phyloP scores from a whole-genome alignment of 2,329 filamentous ascomycete genomes.

The Diaporthe destruens region DNA sequence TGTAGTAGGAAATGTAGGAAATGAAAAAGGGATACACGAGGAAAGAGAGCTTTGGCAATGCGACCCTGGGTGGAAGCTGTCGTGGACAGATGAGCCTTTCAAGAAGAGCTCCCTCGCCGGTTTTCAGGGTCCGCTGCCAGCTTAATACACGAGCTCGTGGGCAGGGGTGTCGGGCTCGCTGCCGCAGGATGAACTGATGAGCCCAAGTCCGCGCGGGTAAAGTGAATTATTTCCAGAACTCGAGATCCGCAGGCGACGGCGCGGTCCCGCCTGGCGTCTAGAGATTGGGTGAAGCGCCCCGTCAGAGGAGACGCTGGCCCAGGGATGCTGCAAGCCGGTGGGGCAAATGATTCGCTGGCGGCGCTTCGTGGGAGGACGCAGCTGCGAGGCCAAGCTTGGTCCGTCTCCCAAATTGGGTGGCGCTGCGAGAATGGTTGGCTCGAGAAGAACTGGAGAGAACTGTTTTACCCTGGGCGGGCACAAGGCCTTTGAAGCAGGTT shows the following conservation, averaged over 20 bases:
- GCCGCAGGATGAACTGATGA: constrained; percentile 34
- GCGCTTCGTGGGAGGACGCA: constrained; percentile 36
- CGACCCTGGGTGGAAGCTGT: constrained; percentile 37
- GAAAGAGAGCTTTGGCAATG: neutral
- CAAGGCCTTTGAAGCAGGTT: constrained; percentile 30
- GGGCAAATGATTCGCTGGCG: constrained; percentile 40
- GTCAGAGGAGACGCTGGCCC: constrained; percentile 41
- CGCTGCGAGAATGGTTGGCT: constrained; percentile 27
- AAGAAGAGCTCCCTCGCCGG: neutral
- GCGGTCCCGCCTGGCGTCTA: constrained; percentile 39
- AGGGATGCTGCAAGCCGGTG: constrained; percentile 10
- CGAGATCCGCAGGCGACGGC: constrained; percentile 35
- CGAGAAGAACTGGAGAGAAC: constrained; percentile 7
- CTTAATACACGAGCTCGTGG: constrained; percentile 35
- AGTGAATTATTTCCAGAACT: constrained; percentile 37
- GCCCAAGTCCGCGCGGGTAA: constrained; percentile 34
- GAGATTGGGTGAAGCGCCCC: constrained; percentile 42
- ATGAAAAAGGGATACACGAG: neutral
- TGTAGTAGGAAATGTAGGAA: neutral
- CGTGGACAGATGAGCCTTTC: constrained; percentile 21
- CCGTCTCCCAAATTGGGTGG: constrained; percentile 25
- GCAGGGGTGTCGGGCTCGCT: constrained; percentile 27
- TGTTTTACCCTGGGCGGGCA: neutral
- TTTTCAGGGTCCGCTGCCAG: constrained; percentile 22
- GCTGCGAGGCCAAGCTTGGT: constrained; percentile 35